Evolutionary conservation across 1,284 basidiomycete genomes (phyloP).

Genomic region (Erythrobasidium hasegawianum): DNA sequence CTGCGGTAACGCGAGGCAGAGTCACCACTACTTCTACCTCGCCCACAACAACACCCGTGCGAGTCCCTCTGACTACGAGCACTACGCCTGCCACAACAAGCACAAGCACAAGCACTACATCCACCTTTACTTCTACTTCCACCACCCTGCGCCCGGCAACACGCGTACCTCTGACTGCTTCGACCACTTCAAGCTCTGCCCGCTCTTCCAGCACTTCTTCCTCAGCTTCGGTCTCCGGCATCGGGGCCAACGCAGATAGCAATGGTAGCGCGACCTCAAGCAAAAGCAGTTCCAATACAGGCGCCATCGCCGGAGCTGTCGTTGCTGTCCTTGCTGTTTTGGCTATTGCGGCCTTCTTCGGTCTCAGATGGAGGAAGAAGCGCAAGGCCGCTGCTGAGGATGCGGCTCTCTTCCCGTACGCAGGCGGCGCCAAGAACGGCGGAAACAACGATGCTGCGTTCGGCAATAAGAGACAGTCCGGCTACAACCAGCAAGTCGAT

Average conservation of each 20-base stretch:
- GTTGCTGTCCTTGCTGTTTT: constrained; percentile 30
- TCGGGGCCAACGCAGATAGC: constrained; percentile 8
- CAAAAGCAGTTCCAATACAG: constrained; percentile 11
- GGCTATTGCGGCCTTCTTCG: constrained; percentile 21
- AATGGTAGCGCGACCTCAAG: neutral
- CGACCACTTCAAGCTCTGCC: neutral
- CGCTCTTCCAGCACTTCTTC: constrained; percentile 4
- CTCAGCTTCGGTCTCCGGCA: constrained; percentile 12
- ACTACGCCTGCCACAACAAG: neutral
- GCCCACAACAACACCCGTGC: neutral
- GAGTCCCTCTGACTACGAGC: constrained; percentile 5
- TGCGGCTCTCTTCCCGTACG: constrained; percentile 17
- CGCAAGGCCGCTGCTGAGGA: neutral
- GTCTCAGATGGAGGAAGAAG: constrained; percentile 10
- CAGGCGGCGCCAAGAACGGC: constrained; percentile 1
- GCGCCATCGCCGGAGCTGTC: constrained; percentile 33
- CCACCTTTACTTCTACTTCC: constrained; percentile 4
- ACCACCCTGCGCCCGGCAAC: constrained; percentile 4
- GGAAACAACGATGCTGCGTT: neutral
- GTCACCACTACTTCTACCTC: neutral
- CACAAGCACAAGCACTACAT: constrained; percentile 9
- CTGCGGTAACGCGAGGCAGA: neutral
- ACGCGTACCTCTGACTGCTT: constrained; percentile 6
- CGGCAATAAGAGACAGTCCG: constrained; percentile 6
- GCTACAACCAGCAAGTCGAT: constrained; percentile 30